A percentile compares a stretch with the other conserved stretches of the same genome.
phyloP scores from a whole-genome alignment of 768 basidiomycete species.

The Saitozyma sp. region DNA sequence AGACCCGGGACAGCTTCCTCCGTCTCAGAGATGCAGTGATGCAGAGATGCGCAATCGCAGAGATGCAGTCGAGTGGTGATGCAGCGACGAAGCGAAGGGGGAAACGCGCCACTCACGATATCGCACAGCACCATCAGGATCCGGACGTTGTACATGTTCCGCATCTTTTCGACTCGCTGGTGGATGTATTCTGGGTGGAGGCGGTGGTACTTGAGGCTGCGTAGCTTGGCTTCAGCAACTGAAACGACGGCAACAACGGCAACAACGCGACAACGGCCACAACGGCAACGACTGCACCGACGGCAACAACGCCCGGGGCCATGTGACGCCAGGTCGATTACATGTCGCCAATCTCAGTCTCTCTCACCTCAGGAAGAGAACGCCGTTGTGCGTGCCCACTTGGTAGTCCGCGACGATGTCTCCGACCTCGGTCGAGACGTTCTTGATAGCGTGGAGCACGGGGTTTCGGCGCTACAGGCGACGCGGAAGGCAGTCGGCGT shows the following conservation, averaged over 20 bases:
- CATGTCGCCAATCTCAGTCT: background rate
- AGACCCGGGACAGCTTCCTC: background rate
- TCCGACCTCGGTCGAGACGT: slow-evolving; percentile 89
- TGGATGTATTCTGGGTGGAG: slow-evolving; percentile 97
- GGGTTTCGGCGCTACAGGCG: slow-evolving; percentile 75
- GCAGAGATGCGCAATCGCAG: background rate
- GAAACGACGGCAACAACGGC: background rate
- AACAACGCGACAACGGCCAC: too few species aligned
- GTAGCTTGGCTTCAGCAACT: slow-evolving; percentile 8
- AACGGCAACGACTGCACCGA: too few species aligned
- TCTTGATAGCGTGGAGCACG: slow-evolving; percentile 78
- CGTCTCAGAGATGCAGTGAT: too few species aligned
- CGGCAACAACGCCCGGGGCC: too few species aligned
- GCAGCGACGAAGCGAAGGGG: background rate
- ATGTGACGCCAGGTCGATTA: background rate
- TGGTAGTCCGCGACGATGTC: slow-evolving; percentile 94
- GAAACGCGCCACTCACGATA: slow-evolving; percentile 64
- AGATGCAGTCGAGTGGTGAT: slow-evolving; percentile 1
- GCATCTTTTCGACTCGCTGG: slow-evolving; percentile 81
- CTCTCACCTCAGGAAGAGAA: slow-evolving; percentile 85
- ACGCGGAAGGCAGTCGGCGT: background rate
- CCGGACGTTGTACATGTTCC: slow-evolving; percentile 74
- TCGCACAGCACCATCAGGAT: slow-evolving; percentile 88
- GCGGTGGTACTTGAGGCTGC: slow-evolving; percentile 87
- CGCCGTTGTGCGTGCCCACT: slow-evolving; percentile 89